Percentiles rank a stretch among this genome's conserved stretches.
Evolutionary conservation across 192 early-diverging fungal genomes (phyloP).

Genomic region (Umbelopsis sp.): DNA sequence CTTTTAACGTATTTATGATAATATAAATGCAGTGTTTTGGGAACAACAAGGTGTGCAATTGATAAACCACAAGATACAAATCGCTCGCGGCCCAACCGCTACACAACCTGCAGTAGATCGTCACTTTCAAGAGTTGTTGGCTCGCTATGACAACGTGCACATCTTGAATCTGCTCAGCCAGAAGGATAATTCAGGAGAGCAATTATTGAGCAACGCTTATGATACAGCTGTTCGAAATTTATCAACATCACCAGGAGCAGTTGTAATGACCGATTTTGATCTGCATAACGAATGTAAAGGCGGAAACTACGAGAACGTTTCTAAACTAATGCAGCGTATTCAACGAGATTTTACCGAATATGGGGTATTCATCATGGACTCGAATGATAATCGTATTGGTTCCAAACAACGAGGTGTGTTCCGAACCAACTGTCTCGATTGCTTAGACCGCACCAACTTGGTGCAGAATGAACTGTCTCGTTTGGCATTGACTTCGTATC

Average conservation of each 20-base stretch:
- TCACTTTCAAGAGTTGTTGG: constrained; percentile 73
- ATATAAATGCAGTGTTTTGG: constrained; percentile 78
- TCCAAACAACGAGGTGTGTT: constrained; percentile 80
- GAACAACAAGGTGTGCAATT: constrained; percentile 91
- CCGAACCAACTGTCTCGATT: constrained; percentile 93
- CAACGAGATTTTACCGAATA: constrained; percentile 52
- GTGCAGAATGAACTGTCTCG: constrained; percentile 81
- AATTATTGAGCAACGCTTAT: constrained; percentile 70
- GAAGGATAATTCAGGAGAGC: constrained; percentile 70
- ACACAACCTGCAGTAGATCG: constrained; percentile 80
- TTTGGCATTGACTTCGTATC: constrained; percentile 43
- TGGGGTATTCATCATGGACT: constrained; percentile 73
- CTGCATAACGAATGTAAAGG: constrained; percentile 80
- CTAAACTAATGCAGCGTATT: constrained; percentile 58
- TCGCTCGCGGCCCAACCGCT: constrained; percentile 79
- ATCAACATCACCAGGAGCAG: constrained; percentile 39
- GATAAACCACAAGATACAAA: constrained; percentile 79
- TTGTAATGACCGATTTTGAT: constrained; percentile 80
- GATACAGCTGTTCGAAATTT: constrained; percentile 50
- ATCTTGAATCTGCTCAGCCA: constrained; percentile 78
- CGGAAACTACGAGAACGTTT: constrained; percentile 76
- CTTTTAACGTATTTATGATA: not conserved
- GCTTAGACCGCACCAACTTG: constrained; percentile 87
- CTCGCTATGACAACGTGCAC: constrained; percentile 74
- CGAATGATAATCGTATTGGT: constrained; percentile 55